Percentiles rank a stretch among this genome's conserved stretches.
These are phyloP conservation scores for Trametes cubensis DNA, from an alignment of 768 basidiomycete genomes.

Conservation along the genomic window DNA sequence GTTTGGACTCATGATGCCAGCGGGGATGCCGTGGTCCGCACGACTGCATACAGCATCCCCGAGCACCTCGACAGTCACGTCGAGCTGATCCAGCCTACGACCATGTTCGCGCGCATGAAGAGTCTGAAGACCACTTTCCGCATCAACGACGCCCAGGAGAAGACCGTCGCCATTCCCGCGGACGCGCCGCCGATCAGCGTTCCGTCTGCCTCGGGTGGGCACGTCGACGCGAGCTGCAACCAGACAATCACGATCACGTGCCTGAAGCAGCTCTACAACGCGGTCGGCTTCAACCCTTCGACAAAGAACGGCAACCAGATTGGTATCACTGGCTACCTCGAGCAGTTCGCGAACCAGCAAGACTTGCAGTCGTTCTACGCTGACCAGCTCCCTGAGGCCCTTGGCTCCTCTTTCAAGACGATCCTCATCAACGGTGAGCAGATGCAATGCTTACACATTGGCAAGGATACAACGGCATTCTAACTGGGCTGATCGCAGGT, in stretches of 20 bases:
- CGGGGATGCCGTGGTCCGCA: conserved; percentile 61
- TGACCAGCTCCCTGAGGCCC: conserved; percentile 36
- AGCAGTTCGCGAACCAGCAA: conserved; percentile 34
- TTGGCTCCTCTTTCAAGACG: conserved; percentile 51
- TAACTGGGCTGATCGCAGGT: conserved; percentile 40
- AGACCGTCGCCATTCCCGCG: background rate
- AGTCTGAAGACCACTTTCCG: conserved; percentile 44
- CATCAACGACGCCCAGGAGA: conserved; percentile 16
- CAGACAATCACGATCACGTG: conserved; percentile 37
- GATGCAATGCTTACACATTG: too few relatives aligned
- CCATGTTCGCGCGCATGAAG: conserved; percentile 58
- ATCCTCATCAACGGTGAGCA: conserved; percentile 56
- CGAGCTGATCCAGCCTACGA: conserved; percentile 74
- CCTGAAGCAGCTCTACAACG: conserved; percentile 39
- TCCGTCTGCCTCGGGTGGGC: conserved; percentile 31
- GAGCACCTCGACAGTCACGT: conserved; percentile 58
- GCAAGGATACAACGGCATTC: background rate
- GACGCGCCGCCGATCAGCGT: conserved; percentile 34
- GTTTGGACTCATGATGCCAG: conserved; percentile 58
- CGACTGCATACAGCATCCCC: conserved; percentile 72
- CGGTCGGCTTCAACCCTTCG: conserved; percentile 31
- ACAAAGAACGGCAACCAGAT: conserved; percentile 35
- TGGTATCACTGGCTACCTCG: conserved; percentile 41
- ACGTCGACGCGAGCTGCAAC: conserved; percentile 38
- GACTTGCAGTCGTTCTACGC: conserved; percentile 39